Base-by-base conservation (phyloP, 345 rosid genomes). In the Linum lewisii region DNA sequence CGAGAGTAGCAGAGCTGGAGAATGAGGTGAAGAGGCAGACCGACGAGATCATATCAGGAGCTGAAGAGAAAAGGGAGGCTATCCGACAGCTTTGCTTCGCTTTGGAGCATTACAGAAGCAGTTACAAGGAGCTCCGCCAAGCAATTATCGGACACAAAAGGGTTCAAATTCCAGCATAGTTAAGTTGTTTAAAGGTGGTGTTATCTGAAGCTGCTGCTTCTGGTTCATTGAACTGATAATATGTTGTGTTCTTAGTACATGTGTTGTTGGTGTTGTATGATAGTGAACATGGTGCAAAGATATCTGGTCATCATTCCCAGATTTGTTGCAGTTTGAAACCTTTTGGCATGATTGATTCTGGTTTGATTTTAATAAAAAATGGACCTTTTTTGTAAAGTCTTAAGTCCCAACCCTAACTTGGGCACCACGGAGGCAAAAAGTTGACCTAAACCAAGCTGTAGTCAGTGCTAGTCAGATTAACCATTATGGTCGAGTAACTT, bases 71-170 rank as follows among this genome's bases (percentile, higher is more conserved):
- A 24, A 21, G 24, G 24, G 56, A 84, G 66, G 95, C 83, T 1
- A 85, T 84, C 44, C 65, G 95, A 54, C 92, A 84, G 51, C 78
- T 87, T 20, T 84, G 95, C 70, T 73, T 78, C 59, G 79, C 92
- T 1, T 67, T 85, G 36, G 89, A 87, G 62, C 79, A 87, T 69
- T 87, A 83, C 54, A 78, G 76, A 69, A 76, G 70, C 44, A 67
- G 65, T n/a, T 79, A 81, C 19, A 45, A 73, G 50, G 59, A 49
- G 34, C 85, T 87, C n/a, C 77, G 82, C 34, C 75, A 66, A 61
- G 86, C 77, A 11, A 63, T 78, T 29, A 34, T 65, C 24, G 74
- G 75, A 42, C 72, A 75, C 64, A 76, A 53, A 57, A 64, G 66
- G 66, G 47, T 63, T 53, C 64, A 72, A 15, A 70, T 69, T 69